Percentiles rank a stretch among this genome's conserved stretches.
phyloP scores from a whole-genome alignment of 768 basidiomycete species.

The Mycena galericulata region DNA sequence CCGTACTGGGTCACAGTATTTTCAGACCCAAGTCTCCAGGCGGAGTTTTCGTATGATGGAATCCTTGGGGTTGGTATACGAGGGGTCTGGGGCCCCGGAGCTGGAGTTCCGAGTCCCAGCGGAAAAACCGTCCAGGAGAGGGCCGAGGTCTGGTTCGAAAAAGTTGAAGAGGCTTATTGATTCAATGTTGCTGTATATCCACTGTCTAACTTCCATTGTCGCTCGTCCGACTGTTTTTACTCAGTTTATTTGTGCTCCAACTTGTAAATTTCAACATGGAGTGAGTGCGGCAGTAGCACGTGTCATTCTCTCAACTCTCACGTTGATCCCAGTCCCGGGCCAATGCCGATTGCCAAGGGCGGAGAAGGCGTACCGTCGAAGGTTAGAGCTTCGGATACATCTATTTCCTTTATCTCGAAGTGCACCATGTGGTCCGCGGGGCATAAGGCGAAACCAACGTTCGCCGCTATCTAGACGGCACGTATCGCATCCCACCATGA shows the following conservation, averaged over 20 bases:
- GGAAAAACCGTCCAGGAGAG: conserved; percentile 37
- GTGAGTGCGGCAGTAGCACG: no score
- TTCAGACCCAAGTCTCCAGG: conserved; percentile 20
- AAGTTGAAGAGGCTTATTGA: conserved; percentile 10
- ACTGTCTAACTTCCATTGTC: no score
- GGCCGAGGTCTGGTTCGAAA: conserved; percentile 44
- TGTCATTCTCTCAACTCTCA: no score
- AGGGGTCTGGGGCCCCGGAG: conserved; percentile 40
- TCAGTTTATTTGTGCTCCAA: no score
- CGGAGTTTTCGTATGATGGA: conserved; percentile 31
- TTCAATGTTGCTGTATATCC: no score
- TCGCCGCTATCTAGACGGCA: neutral
- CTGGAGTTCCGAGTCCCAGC: conserved; percentile 26
- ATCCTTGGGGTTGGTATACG: conserved; percentile 34
- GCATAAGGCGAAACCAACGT: neutral
- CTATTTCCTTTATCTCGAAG: no score
- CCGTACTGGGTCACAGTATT: conserved; percentile 35
- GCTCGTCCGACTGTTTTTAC: no score
- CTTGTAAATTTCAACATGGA: no score
- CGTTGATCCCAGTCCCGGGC: no score
- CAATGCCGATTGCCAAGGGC: no score
- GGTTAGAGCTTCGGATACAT: no score
- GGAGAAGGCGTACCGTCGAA: no score
- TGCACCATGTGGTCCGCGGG: neutral
- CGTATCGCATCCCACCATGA: conserved; percentile 11